These are phyloP conservation scores for Candida sanyiensis DNA, from an alignment of 805 yeast species.

Conservation along the genomic window DNA sequence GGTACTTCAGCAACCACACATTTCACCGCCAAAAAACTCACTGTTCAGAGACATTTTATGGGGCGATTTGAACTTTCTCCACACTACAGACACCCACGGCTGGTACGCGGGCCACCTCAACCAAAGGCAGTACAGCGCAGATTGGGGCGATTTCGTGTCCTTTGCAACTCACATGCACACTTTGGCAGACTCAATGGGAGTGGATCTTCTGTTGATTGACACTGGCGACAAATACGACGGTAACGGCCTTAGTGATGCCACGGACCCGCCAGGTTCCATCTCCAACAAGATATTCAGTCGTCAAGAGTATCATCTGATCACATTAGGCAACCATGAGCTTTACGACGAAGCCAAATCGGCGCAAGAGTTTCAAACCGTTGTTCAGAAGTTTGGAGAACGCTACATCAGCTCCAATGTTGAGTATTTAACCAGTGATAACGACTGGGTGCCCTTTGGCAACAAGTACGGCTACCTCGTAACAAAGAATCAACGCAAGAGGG, in stretches of 20 bases:
- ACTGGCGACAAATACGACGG: conserved; percentile 96
- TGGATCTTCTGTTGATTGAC: conserved; percentile 72
- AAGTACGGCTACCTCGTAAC: conserved; percentile 64
- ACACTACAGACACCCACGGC: conserved; percentile 96
- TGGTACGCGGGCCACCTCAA: conserved; percentile 90
- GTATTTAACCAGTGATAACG: conserved; percentile 37
- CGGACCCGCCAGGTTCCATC: conserved; percentile 61
- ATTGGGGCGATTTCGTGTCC: conserved; percentile 88
- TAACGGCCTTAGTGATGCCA: conserved; percentile 80
- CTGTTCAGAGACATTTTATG: conserved; percentile 49
- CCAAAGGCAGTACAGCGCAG: conserved; percentile 71
- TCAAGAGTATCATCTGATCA: conserved; percentile 68
- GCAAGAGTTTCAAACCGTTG: conserved; percentile 59
- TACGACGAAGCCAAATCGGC: conserved; percentile 59
- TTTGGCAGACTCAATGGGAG: conserved; percentile 38
- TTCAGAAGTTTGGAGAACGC: conserved; percentile 51
- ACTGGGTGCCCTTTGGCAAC: conserved; percentile 62
- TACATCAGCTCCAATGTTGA: conserved; percentile 75
- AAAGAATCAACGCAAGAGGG: conserved; percentile 39
- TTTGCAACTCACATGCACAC: conserved; percentile 50
- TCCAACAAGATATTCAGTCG: conserved; percentile 59
- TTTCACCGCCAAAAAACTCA: conserved; percentile 29
- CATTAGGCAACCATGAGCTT: conserved; percentile 89
- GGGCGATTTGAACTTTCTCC: conserved; percentile 78
- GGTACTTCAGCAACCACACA: conserved; percentile 25